Base-by-base conservation (phyloP, 345 rosid species). In the Erodium maritimum region DNA sequence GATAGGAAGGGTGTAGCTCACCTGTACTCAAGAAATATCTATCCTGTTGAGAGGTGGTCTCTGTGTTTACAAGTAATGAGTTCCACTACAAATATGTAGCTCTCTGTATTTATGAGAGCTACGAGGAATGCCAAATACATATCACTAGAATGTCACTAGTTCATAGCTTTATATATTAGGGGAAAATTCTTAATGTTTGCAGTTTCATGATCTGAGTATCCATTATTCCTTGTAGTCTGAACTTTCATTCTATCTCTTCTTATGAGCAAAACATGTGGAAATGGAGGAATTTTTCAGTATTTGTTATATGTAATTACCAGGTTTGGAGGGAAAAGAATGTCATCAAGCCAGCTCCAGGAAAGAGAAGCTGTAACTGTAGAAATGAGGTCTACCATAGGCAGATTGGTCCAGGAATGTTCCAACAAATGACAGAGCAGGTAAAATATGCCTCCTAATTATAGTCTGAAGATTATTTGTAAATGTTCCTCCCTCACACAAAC, bases 371-470 rank as follows among this genome's bases (percentile, higher is more conserved):
- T 65, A 90, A 94, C 71, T 94, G 99, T 72, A 87, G 95, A 77
- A 90, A 94, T 72, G 96, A 94, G 77, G 93, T 94, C 61, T 90
- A 90, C 60, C 99, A 90, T 77, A 86, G 76, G 75, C 99, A 94
- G 80, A 85, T 94, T 71, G 99, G 97, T 73, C 99, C 99, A 7
- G 97, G 99, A 61, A 94, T 94, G 97, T 94, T 90, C 76, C 99
- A 94, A 67, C 99, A 94, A 75, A 94, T 90, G 97, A 90, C 97
- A 22, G 96, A 94, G 63, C 86, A 85, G 97, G 99, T 88, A 69
- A 54, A 21, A 22, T 18, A 18, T 19, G n/a, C 5, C 37, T 29
- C 9, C 37, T 29, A 29, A 29, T 29, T 53, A 37, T 23, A 23
- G 19, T 50, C 48, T 21, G 29, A 17, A 23, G 33, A 21, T 37